Conservation (phyloP, 2,329 filamentous ascomycete genomes). For the Bretziella fagacearum region DNA sequence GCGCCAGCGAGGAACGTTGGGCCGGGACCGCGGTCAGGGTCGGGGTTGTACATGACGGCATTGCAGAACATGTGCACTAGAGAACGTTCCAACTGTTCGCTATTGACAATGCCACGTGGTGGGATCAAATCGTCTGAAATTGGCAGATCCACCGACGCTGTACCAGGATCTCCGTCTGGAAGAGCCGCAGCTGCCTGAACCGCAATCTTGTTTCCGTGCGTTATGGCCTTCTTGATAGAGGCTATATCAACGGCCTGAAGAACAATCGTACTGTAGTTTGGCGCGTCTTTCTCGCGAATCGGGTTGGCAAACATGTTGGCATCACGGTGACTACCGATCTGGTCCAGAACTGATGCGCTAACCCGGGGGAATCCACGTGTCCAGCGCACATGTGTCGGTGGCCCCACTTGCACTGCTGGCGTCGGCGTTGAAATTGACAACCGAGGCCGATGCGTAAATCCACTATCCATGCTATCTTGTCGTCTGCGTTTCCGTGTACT, state of each 20-base stretch:
- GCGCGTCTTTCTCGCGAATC: conserved; percentile 57
- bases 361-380: conserved; percentile 61
- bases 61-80: conserved; percentile 95
- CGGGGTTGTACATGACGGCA: conserved; percentile 94
- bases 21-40: conserved; percentile 55
- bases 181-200: conserved; percentile 43
- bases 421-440: conserved; percentile 23
- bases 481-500: conserved; percentile 39
- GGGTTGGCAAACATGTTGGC: conserved; percentile 66
- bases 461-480: conserved; percentile 31
- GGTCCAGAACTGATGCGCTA: conserved; percentile 54
- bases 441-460: conserved; percentile 22
- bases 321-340: conserved; percentile 59
- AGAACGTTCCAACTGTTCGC: conserved; percentile 79
- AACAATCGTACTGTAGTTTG: conserved; percentile 58
- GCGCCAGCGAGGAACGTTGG: conserved; percentile 36
- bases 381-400: conserved; percentile 53
- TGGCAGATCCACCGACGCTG: conserved; percentile 44
- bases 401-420: conserved; percentile 21
- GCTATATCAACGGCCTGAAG: conserved; percentile 63
- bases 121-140: conserved; percentile 63
- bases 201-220: conserved; percentile 51
- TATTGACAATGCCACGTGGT: conserved; percentile 83
- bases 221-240: conserved; percentile 58
- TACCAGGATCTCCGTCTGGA: conserved; percentile 38